phyloP scores from a whole-genome alignment of 768 basidiomycete species.

The Tricholomella constricta region DNA sequence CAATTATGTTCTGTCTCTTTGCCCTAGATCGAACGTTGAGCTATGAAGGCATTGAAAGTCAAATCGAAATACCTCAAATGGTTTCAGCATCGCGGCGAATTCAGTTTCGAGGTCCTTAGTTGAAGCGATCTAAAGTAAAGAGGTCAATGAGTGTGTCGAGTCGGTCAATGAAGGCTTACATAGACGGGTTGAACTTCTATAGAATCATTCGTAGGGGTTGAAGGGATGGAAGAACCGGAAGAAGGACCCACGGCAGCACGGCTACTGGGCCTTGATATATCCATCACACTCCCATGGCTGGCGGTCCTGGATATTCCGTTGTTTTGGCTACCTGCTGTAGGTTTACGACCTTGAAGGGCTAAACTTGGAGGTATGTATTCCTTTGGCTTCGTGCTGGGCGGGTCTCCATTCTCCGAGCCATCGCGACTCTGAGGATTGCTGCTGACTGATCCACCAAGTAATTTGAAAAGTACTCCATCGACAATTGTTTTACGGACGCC shows the following conservation, averaged over 20 bases:
- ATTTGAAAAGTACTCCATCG: conserved; percentile 72
- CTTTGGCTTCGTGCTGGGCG: conserved; percentile 39
- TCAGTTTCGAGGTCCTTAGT: conserved; percentile 83
- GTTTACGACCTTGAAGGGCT: conserved; percentile 55
- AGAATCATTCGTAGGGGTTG: conserved; percentile 41
- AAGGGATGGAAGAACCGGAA: conserved; percentile 37
- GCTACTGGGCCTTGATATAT: conserved; percentile 58
- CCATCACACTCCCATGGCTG: conserved; percentile 52
- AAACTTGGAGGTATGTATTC: conserved; percentile 80
- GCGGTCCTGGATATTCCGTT: conserved; percentile 44
- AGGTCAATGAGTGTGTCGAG: background rate
- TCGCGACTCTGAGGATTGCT: conserved; percentile 52
- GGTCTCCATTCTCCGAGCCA: conserved; percentile 63
- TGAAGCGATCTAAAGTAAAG: conserved; percentile 75
- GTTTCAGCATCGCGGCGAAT: conserved; percentile 74
- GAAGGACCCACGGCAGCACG: conserved; percentile 49
- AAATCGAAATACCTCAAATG: conserved; percentile 68
- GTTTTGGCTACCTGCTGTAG: conserved; percentile 40
- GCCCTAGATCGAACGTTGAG: conserved; percentile 51
- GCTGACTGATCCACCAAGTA: conserved; percentile 50
- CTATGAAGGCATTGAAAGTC: background rate
- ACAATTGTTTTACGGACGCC: conserved; percentile 85
- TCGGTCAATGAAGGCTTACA: conserved; percentile 43
- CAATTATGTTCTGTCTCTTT: conserved; percentile 98
- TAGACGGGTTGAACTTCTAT: conserved; percentile 64